Evolutionary conservation across 306 rosid species (phyloP).

Genomic region (Ochetophila trinervis): DNA sequence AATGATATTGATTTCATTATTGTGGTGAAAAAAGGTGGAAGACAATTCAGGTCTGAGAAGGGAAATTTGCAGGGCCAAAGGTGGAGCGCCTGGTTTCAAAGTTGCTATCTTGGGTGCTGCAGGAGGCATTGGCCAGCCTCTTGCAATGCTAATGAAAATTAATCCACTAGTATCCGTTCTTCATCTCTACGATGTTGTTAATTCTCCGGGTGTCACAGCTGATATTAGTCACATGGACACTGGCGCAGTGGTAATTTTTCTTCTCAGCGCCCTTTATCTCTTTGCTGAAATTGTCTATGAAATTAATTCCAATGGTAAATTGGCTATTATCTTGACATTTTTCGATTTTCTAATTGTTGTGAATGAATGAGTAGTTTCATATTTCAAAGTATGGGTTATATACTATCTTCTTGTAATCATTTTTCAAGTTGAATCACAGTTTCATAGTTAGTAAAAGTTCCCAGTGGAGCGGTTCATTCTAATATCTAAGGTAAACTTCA

Average conservation of each 20-base stretch:
- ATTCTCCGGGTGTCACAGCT: slow-evolving; percentile 93
- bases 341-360: not conserved
- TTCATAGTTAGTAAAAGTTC: no score
- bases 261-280: not conserved
- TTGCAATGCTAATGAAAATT: slow-evolving; percentile 84
- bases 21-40: slow-evolving; percentile 37
- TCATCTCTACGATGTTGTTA: slow-evolving; percentile 95
- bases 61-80: slow-evolving; percentile 76
- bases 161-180: slow-evolving; percentile 89
- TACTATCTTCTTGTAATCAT: no score
- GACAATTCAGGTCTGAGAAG: slow-evolving; percentile 36
- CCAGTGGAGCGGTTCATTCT: not conserved
- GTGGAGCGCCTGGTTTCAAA: slow-evolving; percentile 84
- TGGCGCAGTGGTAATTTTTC: slow-evolving; percentile 77
- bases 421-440: no score
- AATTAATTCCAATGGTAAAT: not conserved
- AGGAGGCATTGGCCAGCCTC: slow-evolving; percentile 95
- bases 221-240: slow-evolving; percentile 97
- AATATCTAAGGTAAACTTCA: not conserved
- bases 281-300: not conserved
- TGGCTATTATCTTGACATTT: not conserved
- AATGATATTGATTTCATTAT: not conserved
- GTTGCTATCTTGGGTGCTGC: slow-evolving; percentile 95
- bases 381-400: no score
- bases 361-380: no score